These are phyloP conservation scores for Rutstroemia sp. DNA, from an alignment of 2,329 filamentous ascomycete species.

Conservation along the genomic window DNA sequence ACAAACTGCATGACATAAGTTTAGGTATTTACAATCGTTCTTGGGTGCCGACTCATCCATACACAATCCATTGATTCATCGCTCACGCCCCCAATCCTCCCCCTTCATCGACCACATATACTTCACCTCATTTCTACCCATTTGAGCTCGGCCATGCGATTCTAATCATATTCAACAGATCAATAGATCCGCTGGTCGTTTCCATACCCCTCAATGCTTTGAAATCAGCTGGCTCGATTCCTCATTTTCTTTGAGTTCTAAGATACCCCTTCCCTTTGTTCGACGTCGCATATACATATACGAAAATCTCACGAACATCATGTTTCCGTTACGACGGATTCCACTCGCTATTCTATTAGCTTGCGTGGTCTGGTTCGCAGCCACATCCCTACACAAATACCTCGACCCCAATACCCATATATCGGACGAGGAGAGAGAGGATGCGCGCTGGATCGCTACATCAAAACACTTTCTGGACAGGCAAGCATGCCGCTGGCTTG, in stretches of 20 bases:
- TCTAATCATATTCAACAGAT: too few species aligned
- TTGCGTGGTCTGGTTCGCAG: conserved; percentile 37
- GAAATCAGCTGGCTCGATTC: neutral
- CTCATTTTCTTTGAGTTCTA: conserved; percentile 4
- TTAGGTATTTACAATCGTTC: too few species aligned
- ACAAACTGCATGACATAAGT: too few species aligned
- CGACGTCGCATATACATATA: neutral
- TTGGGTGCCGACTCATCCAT: too few species aligned
- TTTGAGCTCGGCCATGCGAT: too few species aligned
- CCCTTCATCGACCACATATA: too few species aligned
- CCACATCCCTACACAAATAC: conserved; percentile 44
- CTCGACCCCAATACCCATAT: conserved; percentile 52
- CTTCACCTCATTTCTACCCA: too few species aligned
- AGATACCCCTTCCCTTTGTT: conserved; percentile 2
- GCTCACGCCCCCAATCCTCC: too few species aligned
- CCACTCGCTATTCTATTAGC: conserved; percentile 33
- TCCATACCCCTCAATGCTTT: conserved; percentile 4
- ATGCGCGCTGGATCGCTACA: conserved; percentile 60
- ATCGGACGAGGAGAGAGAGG: conserved; percentile 50
- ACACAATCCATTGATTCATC: too few species aligned
- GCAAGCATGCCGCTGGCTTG: conserved; percentile 70
- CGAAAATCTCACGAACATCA: conserved; percentile 4
- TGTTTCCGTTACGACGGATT: conserved; percentile 23
- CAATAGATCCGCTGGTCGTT: conserved; percentile 5
- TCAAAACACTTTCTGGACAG: conserved; percentile 69